A percentile compares a stretch with the other conserved stretches of the same genome.
Conservation (phyloP, 2,329 filamentous ascomycete genomes). For the Paraphaeosphaeria minitans region DNA sequence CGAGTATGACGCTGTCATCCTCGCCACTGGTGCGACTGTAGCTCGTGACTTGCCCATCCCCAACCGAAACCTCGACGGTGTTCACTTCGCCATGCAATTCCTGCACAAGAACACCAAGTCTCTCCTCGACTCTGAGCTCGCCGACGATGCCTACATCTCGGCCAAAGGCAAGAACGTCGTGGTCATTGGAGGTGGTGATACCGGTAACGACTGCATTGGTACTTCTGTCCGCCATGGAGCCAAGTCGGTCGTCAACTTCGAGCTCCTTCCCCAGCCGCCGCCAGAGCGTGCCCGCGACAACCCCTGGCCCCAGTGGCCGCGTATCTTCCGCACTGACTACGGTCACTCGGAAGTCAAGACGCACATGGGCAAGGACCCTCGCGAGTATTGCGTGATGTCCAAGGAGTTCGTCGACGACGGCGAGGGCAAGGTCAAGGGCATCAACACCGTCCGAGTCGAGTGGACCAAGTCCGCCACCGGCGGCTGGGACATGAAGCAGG, state of each 20-base stretch:
- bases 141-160: conserved; percentile 85
- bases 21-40: conserved; percentile 91
- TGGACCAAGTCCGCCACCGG: conserved; percentile 90
- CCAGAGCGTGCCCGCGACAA: conserved; percentile 90
- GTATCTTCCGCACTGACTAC: conserved; percentile 98
- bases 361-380: conserved; percentile 93
- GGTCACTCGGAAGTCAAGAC: conserved; percentile 95
- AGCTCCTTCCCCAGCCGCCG: conserved; percentile 90
- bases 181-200: conserved; percentile 97
- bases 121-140: conserved; percentile 86
- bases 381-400: conserved; percentile 98
- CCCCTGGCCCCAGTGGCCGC: conserved; percentile 98
- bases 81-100: conserved; percentile 98
- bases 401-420: conserved; percentile 95
- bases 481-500: conserved; percentile 98
- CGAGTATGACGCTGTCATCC: conserved; percentile 80
- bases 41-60: conserved; percentile 91
- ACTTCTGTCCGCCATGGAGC: conserved; percentile 94
- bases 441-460: conserved; percentile 93
- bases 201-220: conserved; percentile 96
- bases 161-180: conserved; percentile 96
- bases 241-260: conserved; percentile 95
- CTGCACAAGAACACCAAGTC: conserved; percentile 98
- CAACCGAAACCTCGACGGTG: conserved; percentile 83
- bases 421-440: conserved; percentile 85